phyloP scores from a whole-genome alignment of 225 moss, liverwort and hornwort species.

The Straminergon stramineum region DNA sequence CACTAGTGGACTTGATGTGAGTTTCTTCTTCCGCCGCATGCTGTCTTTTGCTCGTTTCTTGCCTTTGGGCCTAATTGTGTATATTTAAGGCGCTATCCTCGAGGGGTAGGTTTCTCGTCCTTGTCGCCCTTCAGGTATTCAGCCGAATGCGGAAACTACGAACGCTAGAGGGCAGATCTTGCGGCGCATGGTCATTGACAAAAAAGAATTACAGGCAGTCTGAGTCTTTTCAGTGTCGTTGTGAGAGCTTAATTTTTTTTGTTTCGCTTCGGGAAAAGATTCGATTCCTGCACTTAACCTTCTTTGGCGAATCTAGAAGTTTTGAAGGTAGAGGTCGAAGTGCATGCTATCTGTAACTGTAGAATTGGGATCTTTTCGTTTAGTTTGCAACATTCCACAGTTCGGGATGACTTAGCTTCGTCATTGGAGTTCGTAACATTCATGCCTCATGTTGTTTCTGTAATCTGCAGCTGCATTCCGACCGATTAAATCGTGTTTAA shows the following conservation, averaged over 20 bases:
- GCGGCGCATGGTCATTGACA: background rate
- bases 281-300: background rate
- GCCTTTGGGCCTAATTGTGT: background rate
- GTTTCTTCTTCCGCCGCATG: background rate
- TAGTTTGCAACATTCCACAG: background rate
- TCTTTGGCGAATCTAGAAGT: background rate
- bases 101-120: background rate
- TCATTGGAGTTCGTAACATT: background rate
- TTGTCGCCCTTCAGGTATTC: background rate
- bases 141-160: background rate
- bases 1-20: slow-evolving; percentile 60
- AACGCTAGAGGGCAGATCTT: background rate
- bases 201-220: background rate
- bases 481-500: background rate
- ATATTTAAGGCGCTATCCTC: background rate
- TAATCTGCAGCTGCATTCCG: background rate
- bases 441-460: background rate
- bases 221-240: background rate
- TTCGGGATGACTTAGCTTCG: background rate
- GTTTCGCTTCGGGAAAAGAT: background rate
- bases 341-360: background rate
- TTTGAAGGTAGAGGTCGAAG: background rate
- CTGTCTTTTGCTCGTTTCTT: background rate
- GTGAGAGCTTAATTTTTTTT: background rate
- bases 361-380: background rate